Evolutionary conservation across 2,329 filamentous ascomycete species (phyloP).

Genomic region (Fusarium sp.): DNA sequence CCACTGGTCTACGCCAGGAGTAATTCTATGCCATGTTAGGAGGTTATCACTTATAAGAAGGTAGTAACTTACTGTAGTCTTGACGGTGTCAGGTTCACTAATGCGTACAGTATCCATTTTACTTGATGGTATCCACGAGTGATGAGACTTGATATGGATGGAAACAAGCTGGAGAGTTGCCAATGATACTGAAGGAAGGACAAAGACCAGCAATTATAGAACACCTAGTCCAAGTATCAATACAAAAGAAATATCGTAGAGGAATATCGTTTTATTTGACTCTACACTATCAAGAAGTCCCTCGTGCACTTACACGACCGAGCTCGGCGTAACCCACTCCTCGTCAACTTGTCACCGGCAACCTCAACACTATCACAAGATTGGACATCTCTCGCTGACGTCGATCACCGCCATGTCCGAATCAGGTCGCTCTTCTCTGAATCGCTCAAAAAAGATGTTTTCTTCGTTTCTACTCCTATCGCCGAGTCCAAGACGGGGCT

Average conservation of each 20-base stretch:
- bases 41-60: fast-evolving
- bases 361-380: slow-evolving; percentile 11
- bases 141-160: not conserved
- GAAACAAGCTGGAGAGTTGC: not conserved
- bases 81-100: not conserved
- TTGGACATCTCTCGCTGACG: slow-evolving; percentile 2
- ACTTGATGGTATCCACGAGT: not conserved
- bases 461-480: not conserved
- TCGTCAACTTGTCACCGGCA: slow-evolving; percentile 6
- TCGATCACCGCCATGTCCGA: slow-evolving; percentile 4
- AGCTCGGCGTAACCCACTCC: not conserved
- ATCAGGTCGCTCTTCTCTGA: not conserved
- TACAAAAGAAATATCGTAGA: no score
- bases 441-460: not conserved
- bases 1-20: not conserved
- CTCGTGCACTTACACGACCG: not conserved
- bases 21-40: slow-evolving; percentile 17
- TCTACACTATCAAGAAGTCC: not conserved
- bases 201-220: not conserved
- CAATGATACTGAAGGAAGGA: not conserved
- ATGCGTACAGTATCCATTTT: slow-evolving; percentile 9
- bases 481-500: not conserved
- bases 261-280: not conserved
- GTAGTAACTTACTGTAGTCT: not conserved
- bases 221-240: not conserved